Base-by-base conservation (phyloP, 495 filamentous ascomycete genomes). In the Corynascus novoguineensis region DNA sequence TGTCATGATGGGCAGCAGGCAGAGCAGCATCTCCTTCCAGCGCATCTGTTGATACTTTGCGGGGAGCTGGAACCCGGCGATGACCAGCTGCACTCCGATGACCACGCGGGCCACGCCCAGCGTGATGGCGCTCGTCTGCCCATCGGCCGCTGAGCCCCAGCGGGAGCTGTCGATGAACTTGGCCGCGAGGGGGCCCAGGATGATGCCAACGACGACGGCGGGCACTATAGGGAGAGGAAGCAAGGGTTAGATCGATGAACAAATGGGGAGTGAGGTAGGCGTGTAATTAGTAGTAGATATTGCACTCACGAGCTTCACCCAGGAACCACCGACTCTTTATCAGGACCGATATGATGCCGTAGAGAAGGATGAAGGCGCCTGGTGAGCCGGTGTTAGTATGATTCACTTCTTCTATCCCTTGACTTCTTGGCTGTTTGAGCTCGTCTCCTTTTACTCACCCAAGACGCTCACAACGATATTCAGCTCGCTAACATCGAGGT, bases 1-100 rank as follows among this genome's bases (percentile, higher is more conserved):
- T n/a, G 82, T 81, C 90, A 95, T 95, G 46, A 86, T 86, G 3
- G 90, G 91, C 0, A 89, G 84, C n/a, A 95, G 81, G 17, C 92
- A 81, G 9, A 92, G 67, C 9, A 81, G 70, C 44, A 96, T 72
- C 53, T 83, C 83, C 62, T 83, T 86, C 85, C 86, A 88, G 77
- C 88, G 84, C 42, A 75, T 75, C 67, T 77, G 73, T n/a, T 91
- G 70, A 70, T 95, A 95, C 52, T 84, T 87, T 58, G 83, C 87
- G 4, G 90, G 90, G 8, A 96, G 75, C 66, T 95, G 91, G 15
- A 92, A 85, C 38, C 91, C 91, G 10, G 89, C 88, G 28, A 95
- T 78, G 31, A 95, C 87, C 24, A 83, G 68, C 62, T 82, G 80
- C 37, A 83, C 75, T 19, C 79, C 78, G 58, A 82, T 80, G 42